phyloP scores from a whole-genome alignment of 2,329 filamentous ascomycete genomes.

The Aspergillus pseudoviridinutans region DNA sequence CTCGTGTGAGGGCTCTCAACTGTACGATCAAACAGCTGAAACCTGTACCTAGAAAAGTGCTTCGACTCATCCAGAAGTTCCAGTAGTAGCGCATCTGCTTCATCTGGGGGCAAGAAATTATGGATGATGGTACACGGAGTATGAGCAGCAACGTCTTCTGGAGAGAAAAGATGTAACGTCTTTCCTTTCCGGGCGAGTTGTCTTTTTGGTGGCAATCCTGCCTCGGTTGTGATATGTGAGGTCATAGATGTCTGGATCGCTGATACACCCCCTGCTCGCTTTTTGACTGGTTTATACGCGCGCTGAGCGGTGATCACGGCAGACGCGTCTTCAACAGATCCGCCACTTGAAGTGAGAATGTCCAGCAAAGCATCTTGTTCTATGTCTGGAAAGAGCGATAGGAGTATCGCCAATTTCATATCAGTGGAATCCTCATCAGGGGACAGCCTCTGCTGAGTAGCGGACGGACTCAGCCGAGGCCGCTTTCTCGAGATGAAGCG shows the following conservation, averaged over 20 bases:
- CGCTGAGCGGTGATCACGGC: slow-evolving; percentile 46
- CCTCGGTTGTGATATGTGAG: slow-evolving; percentile 44
- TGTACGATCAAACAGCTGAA: slow-evolving; percentile 83
- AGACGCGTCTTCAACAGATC: slow-evolving; percentile 66
- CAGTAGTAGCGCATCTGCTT: slow-evolving; percentile 68
- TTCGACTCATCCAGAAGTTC: slow-evolving; percentile 73
- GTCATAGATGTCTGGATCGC: slow-evolving; percentile 63
- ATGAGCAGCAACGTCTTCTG: slow-evolving; percentile 72
- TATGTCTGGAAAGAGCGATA: slow-evolving; percentile 66
- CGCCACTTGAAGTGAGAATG: slow-evolving; percentile 70
- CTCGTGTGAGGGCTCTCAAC: slow-evolving; percentile 82
- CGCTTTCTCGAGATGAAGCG: slow-evolving; percentile 38
- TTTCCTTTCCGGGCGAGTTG: slow-evolving; percentile 69
- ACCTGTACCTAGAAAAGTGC: slow-evolving; percentile 66
- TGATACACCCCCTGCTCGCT: slow-evolving; percentile 40
- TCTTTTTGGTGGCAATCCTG: slow-evolving; percentile 29
- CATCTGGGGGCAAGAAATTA: slow-evolving; percentile 71
- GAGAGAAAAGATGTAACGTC: slow-evolving; percentile 79
- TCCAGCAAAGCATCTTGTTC: slow-evolving; percentile 70
- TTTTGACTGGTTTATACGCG: slow-evolving; percentile 13
- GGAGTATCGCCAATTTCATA: slow-evolving; percentile 77
- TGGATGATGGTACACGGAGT: slow-evolving; percentile 91
- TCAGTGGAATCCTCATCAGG: slow-evolving; percentile 75
- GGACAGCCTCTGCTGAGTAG: not conserved
- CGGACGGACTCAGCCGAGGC: slow-evolving; percentile 18